Evolutionary conservation across 2,329 filamentous ascomycete genomes (phyloP).

Genomic region (Colletotrichum lentis): DNA sequence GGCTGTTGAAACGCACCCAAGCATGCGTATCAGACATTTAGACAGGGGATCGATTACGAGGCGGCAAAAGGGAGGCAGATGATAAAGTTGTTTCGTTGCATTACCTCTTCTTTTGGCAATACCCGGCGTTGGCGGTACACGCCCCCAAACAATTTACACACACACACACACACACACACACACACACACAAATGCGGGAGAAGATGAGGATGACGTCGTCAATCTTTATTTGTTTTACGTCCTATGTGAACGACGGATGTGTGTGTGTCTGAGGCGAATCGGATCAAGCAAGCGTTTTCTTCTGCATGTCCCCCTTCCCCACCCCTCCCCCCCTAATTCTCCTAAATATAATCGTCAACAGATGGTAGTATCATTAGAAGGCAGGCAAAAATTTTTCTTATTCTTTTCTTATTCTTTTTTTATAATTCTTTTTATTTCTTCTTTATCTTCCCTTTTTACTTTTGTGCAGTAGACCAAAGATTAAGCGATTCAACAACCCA

Average conservation of each 20-base stretch:
- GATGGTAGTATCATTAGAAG: neutral
- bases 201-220: neutral
- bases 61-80: constrained; percentile 2
- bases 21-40: constrained; percentile 3
- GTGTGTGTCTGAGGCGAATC: no score
- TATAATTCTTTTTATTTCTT: no score
- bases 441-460: neutral
- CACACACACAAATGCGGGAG: neutral
- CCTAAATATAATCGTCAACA: neutral
- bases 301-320: neutral
- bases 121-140: constrained; percentile 16
- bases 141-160: neutral
- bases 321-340: neutral
- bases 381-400: neutral
- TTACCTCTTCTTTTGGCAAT: neutral
- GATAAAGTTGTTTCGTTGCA: constrained; percentile 5
- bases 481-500: neutral
- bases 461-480: neutral
- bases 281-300: neutral
- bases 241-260: neutral
- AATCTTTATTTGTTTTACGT: neutral
- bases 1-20: neutral
- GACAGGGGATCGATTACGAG: neutral
- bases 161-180: no score
- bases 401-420: no score